Conservation (phyloP, 2,329 filamentous ascomycete genomes). For the Calonectria multiphialidica region DNA sequence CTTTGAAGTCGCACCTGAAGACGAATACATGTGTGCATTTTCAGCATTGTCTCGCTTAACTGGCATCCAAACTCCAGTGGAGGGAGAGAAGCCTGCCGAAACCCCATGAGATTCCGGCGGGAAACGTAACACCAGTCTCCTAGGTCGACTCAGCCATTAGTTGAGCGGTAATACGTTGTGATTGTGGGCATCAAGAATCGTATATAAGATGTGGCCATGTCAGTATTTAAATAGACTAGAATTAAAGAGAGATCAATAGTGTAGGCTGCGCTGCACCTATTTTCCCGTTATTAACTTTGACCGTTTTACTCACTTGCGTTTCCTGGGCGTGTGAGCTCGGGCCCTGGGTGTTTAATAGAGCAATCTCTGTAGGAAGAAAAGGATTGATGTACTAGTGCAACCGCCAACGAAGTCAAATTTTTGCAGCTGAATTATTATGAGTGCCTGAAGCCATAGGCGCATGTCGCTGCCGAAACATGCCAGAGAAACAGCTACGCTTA, state of each 20-base stretch:
- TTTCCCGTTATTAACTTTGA: not conserved
- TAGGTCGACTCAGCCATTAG: not conserved
- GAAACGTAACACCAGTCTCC: not conserved
- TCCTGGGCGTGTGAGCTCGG: no score
- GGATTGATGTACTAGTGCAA: no score
- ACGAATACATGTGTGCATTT: slow-evolving; percentile 19
- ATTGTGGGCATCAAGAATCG: not conserved
- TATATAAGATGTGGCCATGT: not conserved
- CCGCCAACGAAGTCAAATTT: no score
- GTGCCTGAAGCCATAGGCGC: no score
- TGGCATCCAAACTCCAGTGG: not conserved
- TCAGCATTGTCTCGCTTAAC: not conserved
- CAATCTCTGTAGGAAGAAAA: no score
- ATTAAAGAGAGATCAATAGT: not conserved
- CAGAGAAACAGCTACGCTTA: no score
- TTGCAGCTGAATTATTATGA: no score
- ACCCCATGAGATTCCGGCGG: no score
- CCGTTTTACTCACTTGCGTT: no score
- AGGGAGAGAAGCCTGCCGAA: not conserved
- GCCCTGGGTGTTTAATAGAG: no score
- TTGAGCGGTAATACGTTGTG: not conserved
- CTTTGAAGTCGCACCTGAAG: slow-evolving; percentile 21
- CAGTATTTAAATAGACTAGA: not conserved
- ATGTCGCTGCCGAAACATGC: no score
- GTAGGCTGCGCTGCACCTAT: not conserved